Conservation (phyloP, 2,329 filamentous ascomycete species). For the Ascochyta lentis region DNA sequence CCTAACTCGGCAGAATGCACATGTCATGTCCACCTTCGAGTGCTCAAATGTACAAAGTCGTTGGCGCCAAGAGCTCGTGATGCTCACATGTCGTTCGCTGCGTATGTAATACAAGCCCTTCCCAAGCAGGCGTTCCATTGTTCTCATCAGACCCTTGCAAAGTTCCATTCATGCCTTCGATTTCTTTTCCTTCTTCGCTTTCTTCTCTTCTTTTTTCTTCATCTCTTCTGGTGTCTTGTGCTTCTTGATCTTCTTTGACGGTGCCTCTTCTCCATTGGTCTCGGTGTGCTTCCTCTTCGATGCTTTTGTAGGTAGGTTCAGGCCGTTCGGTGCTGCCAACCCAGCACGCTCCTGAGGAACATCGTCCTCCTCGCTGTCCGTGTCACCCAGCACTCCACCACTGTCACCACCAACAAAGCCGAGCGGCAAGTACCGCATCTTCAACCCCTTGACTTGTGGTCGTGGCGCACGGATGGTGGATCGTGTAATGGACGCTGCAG, state of each 20-base stretch:
- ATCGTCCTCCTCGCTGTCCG: constrained; percentile 52
- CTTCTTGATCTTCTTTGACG: constrained; percentile 51
- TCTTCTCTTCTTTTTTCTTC: constrained; percentile 49
- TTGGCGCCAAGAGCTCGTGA: background rate
- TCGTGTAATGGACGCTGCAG: constrained; percentile 53
- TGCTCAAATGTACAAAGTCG: background rate
- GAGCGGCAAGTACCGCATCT: constrained; percentile 71
- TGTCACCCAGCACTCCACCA: constrained; percentile 52
- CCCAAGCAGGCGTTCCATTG: background rate
- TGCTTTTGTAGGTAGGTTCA: constrained; percentile 31
- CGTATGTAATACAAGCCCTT: background rate
- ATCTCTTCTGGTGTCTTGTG: constrained; percentile 41
- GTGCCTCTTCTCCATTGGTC: constrained; percentile 39
- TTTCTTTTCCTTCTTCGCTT: constrained; percentile 47
- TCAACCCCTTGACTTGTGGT: constrained; percentile 71
- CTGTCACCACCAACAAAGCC: constrained; percentile 59
- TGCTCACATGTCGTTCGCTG: background rate
- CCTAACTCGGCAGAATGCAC: background rate
- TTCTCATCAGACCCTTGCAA: background rate
- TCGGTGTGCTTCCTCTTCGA: constrained; percentile 50
- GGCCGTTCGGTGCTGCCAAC: constrained; percentile 31
- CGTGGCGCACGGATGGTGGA: constrained; percentile 62
- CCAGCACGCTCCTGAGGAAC: constrained; percentile 38
- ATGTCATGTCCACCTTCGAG: background rate
- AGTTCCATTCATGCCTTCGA: constrained; percentile 23